Evolutionary conservation across 345 rosid genomes (phyloP), one percentile per base, ranked within the genome.

Genomic region (Odontarrhena argentea): DNA sequence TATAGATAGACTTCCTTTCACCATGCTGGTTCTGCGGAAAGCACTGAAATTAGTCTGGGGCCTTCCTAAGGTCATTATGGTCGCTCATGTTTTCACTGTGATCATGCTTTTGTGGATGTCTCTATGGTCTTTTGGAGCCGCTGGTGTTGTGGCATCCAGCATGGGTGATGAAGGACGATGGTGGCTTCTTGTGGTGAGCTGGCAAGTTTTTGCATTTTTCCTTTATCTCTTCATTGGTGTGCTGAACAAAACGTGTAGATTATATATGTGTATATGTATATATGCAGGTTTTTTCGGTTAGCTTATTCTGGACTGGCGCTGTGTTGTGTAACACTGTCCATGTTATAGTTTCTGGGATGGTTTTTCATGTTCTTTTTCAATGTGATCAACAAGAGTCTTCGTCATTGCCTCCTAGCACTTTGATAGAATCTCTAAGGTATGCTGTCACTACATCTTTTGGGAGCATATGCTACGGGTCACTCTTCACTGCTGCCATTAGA

Each of bases 131-230:
- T 87, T 89, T 61, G 94, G 98, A 57, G 94, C 84, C 42, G 83
- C 96, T 66, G 97, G 97, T 73, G 95, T 91, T 63, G 87, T 94
- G 71, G 96, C 97, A 25, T 94, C 92, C 34, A 80, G 82, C 75
- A 74, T 85, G 83, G 87, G 74, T 4, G 82, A 83, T 69, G 78
- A 77, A 1, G 87, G 82, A 44, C 76, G 91, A 57, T 88, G 92
- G 96, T 94, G 97, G 78, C 96, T 94, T 85, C 96, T 88, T 83
- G 81, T 90, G 97, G 99, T 94, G 99, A 94, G 96, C 88, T 82
- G 97, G 96, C 96, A 88, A 94, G 99, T 88, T 90, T 82, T 88
- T 61, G 72, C 79, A 65, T 67, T 47, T 74, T 74, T 75, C 18
- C 47, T 6, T 32, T 2, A 3, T 28, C 22, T 18, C 22, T 18